Evolutionary conservation across 2,329 filamentous ascomycete genomes (phyloP), one percentile per base, ranked within the genome.

Genomic region (Arthrobotrys musiformis): DNA sequence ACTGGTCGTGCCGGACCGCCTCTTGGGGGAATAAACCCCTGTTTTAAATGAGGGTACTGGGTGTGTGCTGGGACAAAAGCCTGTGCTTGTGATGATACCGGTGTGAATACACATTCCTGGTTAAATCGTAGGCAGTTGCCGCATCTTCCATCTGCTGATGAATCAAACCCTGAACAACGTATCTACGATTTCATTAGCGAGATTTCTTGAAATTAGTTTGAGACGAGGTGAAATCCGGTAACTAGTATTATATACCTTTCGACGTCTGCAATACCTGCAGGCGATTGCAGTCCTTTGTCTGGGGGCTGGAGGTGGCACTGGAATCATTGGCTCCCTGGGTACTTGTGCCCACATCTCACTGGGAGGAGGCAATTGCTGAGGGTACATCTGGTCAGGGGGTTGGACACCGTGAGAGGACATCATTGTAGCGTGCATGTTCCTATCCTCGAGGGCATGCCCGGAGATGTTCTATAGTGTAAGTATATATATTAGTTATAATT

Each of bases 91-190:
- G 90, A 90, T 2, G 90, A 92, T 24, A 93, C 90, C 1, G 91
- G 90, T 0, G 90, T 92, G 83, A 93, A 93, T 83, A 93, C 89
- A 84, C 91, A 93, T 82, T 92, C 90, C 83, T 92, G 90, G 79
- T 90, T 90, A 84, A 92, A 93, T 56, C 90, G 86, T 79, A 90
- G 86, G 82, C 90, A 93, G 82, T 92, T 92, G 81, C 87, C 88
- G 85, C 90, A 93, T 76, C 90, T 88, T 75, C 91, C 91, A 83
- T 92, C 89, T 42, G 90, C 88, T 42, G 90, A 91, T 70, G 87
- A 88, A 81, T 92, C 90, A 82, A 92, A 93, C 28, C 90, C 91
- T 2, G 90, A 92, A 85, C 90, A 93, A 75, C 91, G 89, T 82
- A 92, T 92, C 90, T 92, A 83, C 72, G 4, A n/a, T 11, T 75